A percentile compares a stretch with the other conserved stretches of the same genome.
Conservation (phyloP, 257 asterid species). For the Nicotiana tomentosiformis region DNA sequence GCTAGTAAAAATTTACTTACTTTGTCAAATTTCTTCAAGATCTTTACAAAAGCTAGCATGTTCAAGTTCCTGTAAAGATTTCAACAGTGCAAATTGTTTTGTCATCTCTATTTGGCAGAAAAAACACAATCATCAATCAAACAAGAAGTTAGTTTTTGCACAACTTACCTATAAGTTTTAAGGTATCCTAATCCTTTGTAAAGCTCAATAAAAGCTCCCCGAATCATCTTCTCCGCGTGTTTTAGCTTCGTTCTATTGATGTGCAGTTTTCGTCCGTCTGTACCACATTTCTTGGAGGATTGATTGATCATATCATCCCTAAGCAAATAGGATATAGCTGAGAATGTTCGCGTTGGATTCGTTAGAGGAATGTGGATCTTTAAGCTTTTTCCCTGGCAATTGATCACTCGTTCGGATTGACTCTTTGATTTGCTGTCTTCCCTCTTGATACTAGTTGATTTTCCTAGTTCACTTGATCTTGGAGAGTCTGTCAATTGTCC, state of each 20-base stretch:
- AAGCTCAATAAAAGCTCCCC: constrained; percentile 79
- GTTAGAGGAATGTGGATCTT: constrained; percentile 75
- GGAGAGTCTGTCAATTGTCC: constrained; percentile 26
- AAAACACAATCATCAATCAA: background rate
- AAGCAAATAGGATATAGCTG: constrained; percentile 66
- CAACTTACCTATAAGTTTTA: constrained; percentile 64
- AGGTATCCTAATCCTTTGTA: constrained; percentile 85
- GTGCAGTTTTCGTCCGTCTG: constrained; percentile 42
- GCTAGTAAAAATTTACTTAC: constrained; percentile 32
- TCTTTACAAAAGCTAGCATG: constrained; percentile 90
- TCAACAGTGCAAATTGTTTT: background rate
- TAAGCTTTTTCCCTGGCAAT: constrained; percentile 54
- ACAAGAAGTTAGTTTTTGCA: background rate
- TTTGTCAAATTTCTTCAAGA: constrained; percentile 92
- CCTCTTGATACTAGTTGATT: constrained; percentile 36
- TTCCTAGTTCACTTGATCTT: constrained; percentile 35
- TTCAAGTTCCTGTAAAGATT: constrained; percentile 60
- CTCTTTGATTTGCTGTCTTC: constrained; percentile 37
- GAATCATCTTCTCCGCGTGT: constrained; percentile 92
- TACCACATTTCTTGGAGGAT: constrained; percentile 63
- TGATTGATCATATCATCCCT: constrained; percentile 77
- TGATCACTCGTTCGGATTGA: constrained; percentile 37
- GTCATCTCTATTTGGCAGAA: background rate
- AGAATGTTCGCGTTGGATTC: constrained; percentile 68
- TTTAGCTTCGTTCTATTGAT: constrained; percentile 59